Conservation (phyloP, 352 stramenopile genomes). For the Phytopythium cucurbitacearum region DNA sequence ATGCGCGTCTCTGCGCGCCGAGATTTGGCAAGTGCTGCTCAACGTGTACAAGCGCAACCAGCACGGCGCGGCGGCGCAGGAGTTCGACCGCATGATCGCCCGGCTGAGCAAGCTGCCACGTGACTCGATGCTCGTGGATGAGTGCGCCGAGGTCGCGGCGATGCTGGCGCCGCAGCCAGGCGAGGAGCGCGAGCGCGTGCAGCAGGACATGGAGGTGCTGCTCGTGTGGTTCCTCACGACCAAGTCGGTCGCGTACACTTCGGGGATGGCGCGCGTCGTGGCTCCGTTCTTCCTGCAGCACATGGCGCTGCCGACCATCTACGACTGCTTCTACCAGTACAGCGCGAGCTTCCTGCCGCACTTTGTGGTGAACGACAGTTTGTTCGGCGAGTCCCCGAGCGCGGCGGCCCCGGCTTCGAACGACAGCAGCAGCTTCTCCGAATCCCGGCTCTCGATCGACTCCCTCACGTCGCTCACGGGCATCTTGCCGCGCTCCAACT, state of each 20-base stretch:
- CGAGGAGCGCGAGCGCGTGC: slow-evolving; percentile 24
- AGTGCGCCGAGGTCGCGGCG: slow-evolving; percentile 43
- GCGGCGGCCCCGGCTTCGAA: background rate
- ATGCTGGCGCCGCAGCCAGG: slow-evolving; percentile 23
- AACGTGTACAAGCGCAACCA: slow-evolving; percentile 81
- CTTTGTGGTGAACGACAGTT: slow-evolving; percentile 48
- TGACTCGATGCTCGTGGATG: slow-evolving; percentile 52
- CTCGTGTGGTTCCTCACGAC: slow-evolving; percentile 81
- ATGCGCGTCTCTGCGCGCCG: slow-evolving; percentile 43
- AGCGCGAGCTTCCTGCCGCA: slow-evolving; percentile 69
- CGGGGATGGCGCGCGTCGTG: slow-evolving; percentile 72
- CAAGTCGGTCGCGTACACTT: slow-evolving; percentile 68
- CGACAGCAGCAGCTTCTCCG: slow-evolving; percentile 26
- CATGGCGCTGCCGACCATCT: slow-evolving; percentile 70
- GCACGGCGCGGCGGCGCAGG: slow-evolving; percentile 56
- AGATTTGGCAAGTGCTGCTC: slow-evolving; percentile 81
- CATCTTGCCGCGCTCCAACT: slow-evolving; percentile 22
- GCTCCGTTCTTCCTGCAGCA: slow-evolving; percentile 69
- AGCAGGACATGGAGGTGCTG: slow-evolving; percentile 68
- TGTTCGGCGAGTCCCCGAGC: slow-evolving; percentile 18
- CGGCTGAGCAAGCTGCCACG: slow-evolving; percentile 58
- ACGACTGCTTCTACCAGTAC: slow-evolving; percentile 87
- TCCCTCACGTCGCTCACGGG: slow-evolving; percentile 5
- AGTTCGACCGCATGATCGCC: slow-evolving; percentile 71
- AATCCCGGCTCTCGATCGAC: slow-evolving; percentile 9